Evolutionary conservation across 2,329 filamentous ascomycete genomes (phyloP).

Genomic region (Penicillium brevicompactum): DNA sequence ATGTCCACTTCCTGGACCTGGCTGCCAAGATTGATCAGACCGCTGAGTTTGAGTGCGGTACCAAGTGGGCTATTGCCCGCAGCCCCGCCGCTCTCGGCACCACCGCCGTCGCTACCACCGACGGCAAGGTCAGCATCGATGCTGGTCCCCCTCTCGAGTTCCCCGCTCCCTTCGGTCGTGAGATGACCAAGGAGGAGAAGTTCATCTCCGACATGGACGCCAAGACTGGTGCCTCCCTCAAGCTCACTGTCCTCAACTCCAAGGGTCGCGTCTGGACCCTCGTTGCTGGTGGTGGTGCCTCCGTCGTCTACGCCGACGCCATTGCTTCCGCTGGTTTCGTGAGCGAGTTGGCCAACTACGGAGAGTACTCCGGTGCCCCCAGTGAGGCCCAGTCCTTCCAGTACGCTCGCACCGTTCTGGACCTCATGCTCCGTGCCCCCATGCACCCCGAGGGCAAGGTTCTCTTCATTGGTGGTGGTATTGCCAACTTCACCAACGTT

Average conservation of each 20-base stretch:
- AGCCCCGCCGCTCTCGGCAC: constrained; percentile 86
- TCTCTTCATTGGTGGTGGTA: constrained; percentile 98
- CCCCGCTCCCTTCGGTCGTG: constrained; percentile 97
- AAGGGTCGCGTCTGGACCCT: constrained; percentile 95
- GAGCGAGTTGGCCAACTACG: constrained; percentile 97
- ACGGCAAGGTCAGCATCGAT: constrained; percentile 86
- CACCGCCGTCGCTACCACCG: constrained; percentile 63
- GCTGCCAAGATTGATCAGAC: constrained; percentile 99
- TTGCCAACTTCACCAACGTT: constrained; percentile 99
- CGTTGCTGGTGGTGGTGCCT: constrained; percentile 98
- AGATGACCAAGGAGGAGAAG: constrained; percentile 97
- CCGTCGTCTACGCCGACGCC: constrained; percentile 97
- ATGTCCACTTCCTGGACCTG: constrained; percentile 96
- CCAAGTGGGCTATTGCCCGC: constrained; percentile 97
- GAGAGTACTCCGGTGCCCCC: constrained; percentile 98
- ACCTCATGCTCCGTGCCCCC: constrained; percentile 94
- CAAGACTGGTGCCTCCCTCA: constrained; percentile 98
- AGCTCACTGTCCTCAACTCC: constrained; percentile 93
- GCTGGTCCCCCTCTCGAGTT: constrained; percentile 98
- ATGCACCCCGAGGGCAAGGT: constrained; percentile 89
- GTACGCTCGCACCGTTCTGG: constrained; percentile 95
- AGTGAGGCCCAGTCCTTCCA: constrained; percentile 99
- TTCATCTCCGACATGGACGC: constrained; percentile 99
- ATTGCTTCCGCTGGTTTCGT: constrained; percentile 96
- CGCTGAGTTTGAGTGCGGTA: constrained; percentile 98